Percentiles rank a stretch among this genome's conserved stretches.
phyloP scores from a whole-genome alignment of 176 grass and related monocot genomes.

The Musa schizocarpa region DNA sequence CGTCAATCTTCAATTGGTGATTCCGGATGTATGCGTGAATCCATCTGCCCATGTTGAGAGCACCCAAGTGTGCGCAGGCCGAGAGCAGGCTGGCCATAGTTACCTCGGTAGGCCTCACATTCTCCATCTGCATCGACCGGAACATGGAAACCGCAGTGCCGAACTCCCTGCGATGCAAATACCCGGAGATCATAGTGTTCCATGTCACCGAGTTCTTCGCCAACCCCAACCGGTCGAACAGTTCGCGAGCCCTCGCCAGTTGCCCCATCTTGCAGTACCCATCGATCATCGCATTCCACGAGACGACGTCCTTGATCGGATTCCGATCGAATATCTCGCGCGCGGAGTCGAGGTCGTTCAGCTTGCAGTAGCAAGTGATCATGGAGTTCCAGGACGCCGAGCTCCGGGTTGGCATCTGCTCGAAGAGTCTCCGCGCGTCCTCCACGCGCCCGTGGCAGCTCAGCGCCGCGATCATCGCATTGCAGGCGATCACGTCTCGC shows the following conservation, averaged over 20 bases:
- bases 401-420: background rate
- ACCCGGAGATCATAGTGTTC: constrained; percentile 19
- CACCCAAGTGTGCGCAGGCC: constrained; percentile 16
- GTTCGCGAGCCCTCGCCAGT: constrained; percentile 5
- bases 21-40: constrained; percentile 14
- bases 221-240: constrained; percentile 10
- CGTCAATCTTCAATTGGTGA: constrained; percentile 8
- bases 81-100: constrained; percentile 17
- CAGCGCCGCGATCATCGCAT: constrained; percentile 18
- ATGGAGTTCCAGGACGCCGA: constrained; percentile 15
- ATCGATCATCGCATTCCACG: constrained; percentile 17
- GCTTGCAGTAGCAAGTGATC: constrained; percentile 23
- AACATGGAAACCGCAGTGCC: constrained; percentile 2
- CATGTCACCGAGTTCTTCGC: constrained; percentile 12
- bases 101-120: constrained; percentile 15
- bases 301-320: constrained; percentile 16
- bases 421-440: constrained; percentile 13
- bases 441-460: background rate
- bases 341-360: constrained; percentile 3
- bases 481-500: constrained; percentile 12
- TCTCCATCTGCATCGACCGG: constrained; percentile 11
- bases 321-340: constrained; percentile 7
- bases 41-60: constrained; percentile 12
- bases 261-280: constrained; percentile 20
- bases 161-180: constrained; percentile 15